Base-by-base conservation (phyloP, 495 filamentous ascomycete species). In the Letharia lupina region DNA sequence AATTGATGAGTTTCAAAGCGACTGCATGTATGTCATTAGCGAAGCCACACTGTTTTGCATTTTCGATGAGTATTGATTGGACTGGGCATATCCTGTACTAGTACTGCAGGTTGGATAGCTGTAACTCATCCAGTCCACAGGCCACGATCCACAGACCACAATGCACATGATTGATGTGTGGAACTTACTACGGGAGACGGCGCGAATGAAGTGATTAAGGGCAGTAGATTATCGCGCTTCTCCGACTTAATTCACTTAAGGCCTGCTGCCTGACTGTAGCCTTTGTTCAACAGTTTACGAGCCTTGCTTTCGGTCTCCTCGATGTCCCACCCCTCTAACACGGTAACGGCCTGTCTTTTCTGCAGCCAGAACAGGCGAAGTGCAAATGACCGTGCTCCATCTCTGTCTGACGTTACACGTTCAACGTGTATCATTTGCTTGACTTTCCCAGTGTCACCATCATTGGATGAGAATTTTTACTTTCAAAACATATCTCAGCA, bases 1-100 rank as follows among this genome's bases (percentile, higher is more conserved):
- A 68, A 67, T 41, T 64, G 54, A 71, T 64, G 69, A 71, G 18
- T 60, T 64, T 60, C 56, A 62, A 64, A 67, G 58, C 65, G 66
- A 61, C 40, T 64, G 61, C 66, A 60, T 60, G 62, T 45, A 37
- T 66, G 58, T 52, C 39, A 54, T 66, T 71, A 67, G 69, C 67
- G 69, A 60, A 67, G 63, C 68, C 64, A 59, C 54, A 28, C 44
- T 58, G 54, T 63, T 58, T 28, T 57, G 54, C 69, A 68, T 68
- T 31, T 65, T 28, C 58, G 35, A 37, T 37, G 33, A 60, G 18
- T 60, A 28, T 45, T 56, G 62, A 28, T 23, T 64, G 31, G 47
- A 23, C 23, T 61, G 42, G 45, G 50, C 44, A 39, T 66, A 35
- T 28, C 47, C 33, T 66, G 47, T 61, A 66, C 23, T n/a, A 42